These are phyloP conservation scores for Ilex asprella DNA, from an alignment of 257 asterid species.

Conservation along the genomic window DNA sequence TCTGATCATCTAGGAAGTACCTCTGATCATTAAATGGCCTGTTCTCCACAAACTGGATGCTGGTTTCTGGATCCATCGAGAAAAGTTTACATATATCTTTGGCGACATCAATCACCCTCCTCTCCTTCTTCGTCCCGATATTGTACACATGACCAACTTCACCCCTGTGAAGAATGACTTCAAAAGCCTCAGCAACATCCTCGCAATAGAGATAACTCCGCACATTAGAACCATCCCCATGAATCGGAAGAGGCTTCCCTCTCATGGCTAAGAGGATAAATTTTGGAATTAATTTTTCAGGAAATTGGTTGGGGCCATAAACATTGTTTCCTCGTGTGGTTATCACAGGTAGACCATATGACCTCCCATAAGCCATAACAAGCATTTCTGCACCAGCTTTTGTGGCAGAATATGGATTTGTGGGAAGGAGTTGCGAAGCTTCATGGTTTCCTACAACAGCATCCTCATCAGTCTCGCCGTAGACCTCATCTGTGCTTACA, in stretches of 20 bases:
- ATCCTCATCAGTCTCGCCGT: slow-evolving; percentile 97
- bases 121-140: slow-evolving; percentile 87
- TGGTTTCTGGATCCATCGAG: slow-evolving; percentile 64
- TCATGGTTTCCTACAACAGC: slow-evolving; percentile 96
- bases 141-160: slow-evolving; percentile 96
- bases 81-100: slow-evolving; percentile 74
- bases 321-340: slow-evolving; percentile 92
- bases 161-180: slow-evolving; percentile 82
- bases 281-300: slow-evolving; percentile 95
- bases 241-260: slow-evolving; percentile 87
- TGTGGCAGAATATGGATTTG: slow-evolving; percentile 94
- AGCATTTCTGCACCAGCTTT: slow-evolving; percentile 99
- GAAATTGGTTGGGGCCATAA: slow-evolving; percentile 92
- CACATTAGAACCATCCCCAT: slow-evolving; percentile 93
- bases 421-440: slow-evolving; percentile 94
- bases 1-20: slow-evolving; percentile 91
- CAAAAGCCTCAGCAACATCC: slow-evolving; percentile 98
- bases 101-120: slow-evolving; percentile 93
- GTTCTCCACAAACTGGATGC: slow-evolving; percentile 79
- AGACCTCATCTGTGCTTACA: slow-evolving; percentile 98
- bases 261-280: slow-evolving; percentile 86
- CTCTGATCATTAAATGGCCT: slow-evolving; percentile 97
- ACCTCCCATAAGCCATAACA: slow-evolving; percentile 96
- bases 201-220: slow-evolving; percentile 92
- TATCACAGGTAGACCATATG: slow-evolving; percentile 85